Base-by-base conservation (phyloP, 768 basidiomycete species). In the Neoboletus magnificus region DNA sequence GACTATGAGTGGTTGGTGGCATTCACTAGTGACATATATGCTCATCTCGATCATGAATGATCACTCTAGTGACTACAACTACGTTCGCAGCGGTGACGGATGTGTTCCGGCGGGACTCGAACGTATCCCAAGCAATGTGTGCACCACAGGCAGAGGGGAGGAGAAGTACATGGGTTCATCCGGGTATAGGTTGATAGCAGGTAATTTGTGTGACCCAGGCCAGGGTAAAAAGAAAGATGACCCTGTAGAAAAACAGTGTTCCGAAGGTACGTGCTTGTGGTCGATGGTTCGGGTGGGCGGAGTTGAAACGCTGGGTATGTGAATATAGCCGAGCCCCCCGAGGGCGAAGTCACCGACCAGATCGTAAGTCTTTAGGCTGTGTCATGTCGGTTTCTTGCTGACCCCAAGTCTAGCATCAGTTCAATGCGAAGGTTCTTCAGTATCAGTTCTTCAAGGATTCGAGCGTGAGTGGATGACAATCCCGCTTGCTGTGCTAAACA, bases 51-150 rank as follows among this genome's bases (percentile, higher is more conserved):
- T 20, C 7, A 40, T 36, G n/a, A 45, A 32, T 18, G 7, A 23
- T 33, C 30, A 5, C 4, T 33, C 4, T 58, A 95, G 93, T 60
- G 94, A 96, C 74, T 98, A 89, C 74, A 96, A 96, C 71, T 96
- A 79, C 62, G 76, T 95, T 43, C 84, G 85, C 23, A 81, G 87
- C 54, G 87, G 82, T 13, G 76, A 82, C 27, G 69, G 85, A 54
- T 99, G 97, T 68, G 81, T 91, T 5, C 84, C 93, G 2, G 86
- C 82, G 35, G 96, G 97, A 11, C 93, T 89, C 2, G 96, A 98
- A 68, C 85, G 84, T 7, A 86, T 97, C 44, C 90, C 93, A 0
- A 80, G 86, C 6, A 89, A 84, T 4, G 77, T 86, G 1, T 96
- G 93, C 63, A 61, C 65, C 7, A 66, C 71, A 11, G 74, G 75